Base-by-base conservation (phyloP, 768 basidiomycete species). In the Suillus tomentosus region DNA sequence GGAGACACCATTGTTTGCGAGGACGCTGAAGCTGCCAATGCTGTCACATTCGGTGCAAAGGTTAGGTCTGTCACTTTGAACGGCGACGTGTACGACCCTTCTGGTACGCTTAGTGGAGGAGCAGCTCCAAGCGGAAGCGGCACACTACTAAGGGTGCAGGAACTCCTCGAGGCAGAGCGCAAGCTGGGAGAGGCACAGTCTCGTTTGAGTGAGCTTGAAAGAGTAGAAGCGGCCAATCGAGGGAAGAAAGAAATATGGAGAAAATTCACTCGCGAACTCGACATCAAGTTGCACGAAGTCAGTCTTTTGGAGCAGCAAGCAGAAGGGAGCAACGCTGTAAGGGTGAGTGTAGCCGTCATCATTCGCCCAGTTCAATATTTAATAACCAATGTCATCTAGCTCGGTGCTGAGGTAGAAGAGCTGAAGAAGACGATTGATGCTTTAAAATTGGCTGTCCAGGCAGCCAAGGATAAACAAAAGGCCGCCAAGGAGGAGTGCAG, bases 81-180 rank as follows among this genome's bases (percentile, higher is more conserved):
- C 3, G 97, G 97, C 2, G 97, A 99, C 71, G 87, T 97, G 13
- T 99, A 99, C 74, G 97, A 99, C 66, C 96, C 97, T 2, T 91
- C 91, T 9, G 96, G 96, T 8, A 96, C 92, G 0, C 85, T 99
- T 22, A 93, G 89, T 22, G 97, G 97, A 6, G 97, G 97, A 1
- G 86, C 94, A 1, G 88, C 94, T 0, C 93, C 95, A 0, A 89
- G 80, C 65, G 82, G 87, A 27, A 87, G 83, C 39, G 91, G 92
- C 2, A 80, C 90, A 3, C 80, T 99, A 19, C 78, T 96, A 59
- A 87, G 88, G 67, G 94, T 95, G 0, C 95, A 96, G 72, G 89
- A 94, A 72, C 77, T 98, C 47, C 76, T 91, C 34, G 85, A 83
- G 10, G 82, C 89, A 5, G 94, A 95, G 71, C 76, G 73, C 40